These are phyloP conservation scores for Backusella westeae DNA, from an alignment of 192 early-diverging fungal genomes.

Conservation along the genomic window DNA sequence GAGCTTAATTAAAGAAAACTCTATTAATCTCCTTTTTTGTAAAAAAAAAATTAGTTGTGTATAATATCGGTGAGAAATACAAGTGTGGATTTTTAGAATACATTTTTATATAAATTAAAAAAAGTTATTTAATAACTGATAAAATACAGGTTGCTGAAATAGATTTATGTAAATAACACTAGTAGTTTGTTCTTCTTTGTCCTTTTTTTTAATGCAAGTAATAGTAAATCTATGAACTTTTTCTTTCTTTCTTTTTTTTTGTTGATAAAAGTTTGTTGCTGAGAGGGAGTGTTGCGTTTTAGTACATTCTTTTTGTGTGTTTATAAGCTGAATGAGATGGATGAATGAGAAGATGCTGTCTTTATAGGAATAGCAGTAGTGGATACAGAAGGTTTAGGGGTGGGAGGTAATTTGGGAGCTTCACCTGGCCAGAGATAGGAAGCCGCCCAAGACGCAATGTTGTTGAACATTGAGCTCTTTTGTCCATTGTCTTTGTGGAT, in stretches of 20 bases:
- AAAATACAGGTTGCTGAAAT: not conserved
- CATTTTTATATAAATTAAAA: too few species aligned
- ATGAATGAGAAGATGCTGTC: constrained; percentile 8
- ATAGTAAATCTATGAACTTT: not conserved
- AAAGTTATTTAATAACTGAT: not conserved
- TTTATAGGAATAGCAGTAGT: constrained; percentile 5
- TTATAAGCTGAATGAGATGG: not conserved
- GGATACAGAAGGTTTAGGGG: not conserved
- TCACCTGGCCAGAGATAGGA: constrained; percentile 14
- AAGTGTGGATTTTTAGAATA: too few species aligned
- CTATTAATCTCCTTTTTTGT: too few species aligned
- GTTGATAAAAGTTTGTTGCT: not conserved
- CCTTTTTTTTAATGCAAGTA: not conserved
- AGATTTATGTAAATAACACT: not conserved
- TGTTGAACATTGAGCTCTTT: not conserved
- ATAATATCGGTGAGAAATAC: too few species aligned
- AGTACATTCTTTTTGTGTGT: not conserved
- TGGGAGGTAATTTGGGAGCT: not conserved
- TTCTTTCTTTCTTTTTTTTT: not conserved
- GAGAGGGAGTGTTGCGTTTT: not conserved
- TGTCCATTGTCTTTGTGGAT: constrained; percentile 3
- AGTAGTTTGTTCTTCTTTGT: not conserved
- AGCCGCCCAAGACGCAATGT: constrained; percentile 16
- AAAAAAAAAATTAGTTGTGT: too few species aligned
- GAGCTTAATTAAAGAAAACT: too few species aligned